phyloP scores from a whole-genome alignment of 139 green algal genomes.

The Micromonas commoda region DNA sequence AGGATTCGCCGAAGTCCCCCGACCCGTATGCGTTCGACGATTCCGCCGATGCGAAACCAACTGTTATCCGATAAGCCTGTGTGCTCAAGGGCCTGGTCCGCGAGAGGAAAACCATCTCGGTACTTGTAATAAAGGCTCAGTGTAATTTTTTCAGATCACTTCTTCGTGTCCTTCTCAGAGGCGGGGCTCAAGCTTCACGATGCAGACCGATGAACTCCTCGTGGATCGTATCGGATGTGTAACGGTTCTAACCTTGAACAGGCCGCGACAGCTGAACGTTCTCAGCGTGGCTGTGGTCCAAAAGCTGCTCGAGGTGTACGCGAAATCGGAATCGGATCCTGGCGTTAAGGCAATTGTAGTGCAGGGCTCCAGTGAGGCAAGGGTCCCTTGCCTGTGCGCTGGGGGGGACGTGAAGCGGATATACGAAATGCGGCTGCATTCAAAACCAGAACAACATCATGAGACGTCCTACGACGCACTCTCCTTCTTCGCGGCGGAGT shows the following conservation, averaged over 20 bases:
- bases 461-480: neutral
- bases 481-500: conserved; percentile 57
- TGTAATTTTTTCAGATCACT: no score
- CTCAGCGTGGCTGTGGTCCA: neutral
- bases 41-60: no score
- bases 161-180: no score
- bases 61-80: no score
- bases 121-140: no score
- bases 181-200: no score
- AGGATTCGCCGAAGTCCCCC: no score
- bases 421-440: neutral
- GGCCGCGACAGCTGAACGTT: neutral
- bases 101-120: no score
- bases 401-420: conserved; percentile 20
- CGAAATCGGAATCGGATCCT: neutral
- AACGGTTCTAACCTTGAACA: neutral
- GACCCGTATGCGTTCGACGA: no score
- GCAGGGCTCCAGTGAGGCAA: neutral
- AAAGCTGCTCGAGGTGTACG: neutral
- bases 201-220: neutral
- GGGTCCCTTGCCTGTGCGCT: conserved; percentile 19
- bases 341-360: neutral
- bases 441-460: no score
- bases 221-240: neutral
- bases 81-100: no score